Evolutionary conservation across 2,329 filamentous ascomycete species (phyloP), one percentile per base, ranked within the genome.

Genomic region (Parastagonospora nodorum): DNA sequence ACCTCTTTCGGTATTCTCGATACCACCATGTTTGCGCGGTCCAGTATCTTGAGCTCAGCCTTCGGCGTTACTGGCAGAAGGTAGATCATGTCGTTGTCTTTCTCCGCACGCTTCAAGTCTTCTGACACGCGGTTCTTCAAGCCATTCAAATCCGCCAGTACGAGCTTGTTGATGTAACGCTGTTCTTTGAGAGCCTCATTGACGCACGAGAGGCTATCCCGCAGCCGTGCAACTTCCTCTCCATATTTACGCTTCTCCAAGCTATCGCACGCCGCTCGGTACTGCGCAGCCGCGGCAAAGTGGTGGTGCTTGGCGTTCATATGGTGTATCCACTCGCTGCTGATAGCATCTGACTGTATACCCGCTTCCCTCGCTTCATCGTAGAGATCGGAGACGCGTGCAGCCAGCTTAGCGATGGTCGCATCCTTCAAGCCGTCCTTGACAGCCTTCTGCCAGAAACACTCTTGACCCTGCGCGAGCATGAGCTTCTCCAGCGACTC

Each of bases 261-360:
- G 61, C 90, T 94, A 67, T 97, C 92, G 57, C 91, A 88, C 0
- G 94, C 91, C 24, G 93, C 91, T 11, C 94, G 82, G 64, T 93
- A 97, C 70, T 99, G 94, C 0, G 94, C 94, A 0, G 94, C 94
- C 0, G 91, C 93, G 1, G 93, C 92, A 75, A 99, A 97, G 74
- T 97, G 94, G 68, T 97, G 90, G 68, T 97, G 92, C 72, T 97
- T 99, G 5, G 93, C 94, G 24, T 89, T 92, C 83, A 95, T 92
- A 71, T 97, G 93, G 74, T 97, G 93, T 62, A 99, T 97, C 94
- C 93, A 97, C 56, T 94, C 89, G 48, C 89, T 92, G 70, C 90
- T 94, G 60, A 97, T 87, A 12, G 90, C 87, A 65, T 96, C 88
- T 56, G 92, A 96, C 73, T 92, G 90, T 69, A 95, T 86, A 8